Conservation (phyloP, 1,139 yeast genomes). For the Lodderomyces margitis region DNA sequence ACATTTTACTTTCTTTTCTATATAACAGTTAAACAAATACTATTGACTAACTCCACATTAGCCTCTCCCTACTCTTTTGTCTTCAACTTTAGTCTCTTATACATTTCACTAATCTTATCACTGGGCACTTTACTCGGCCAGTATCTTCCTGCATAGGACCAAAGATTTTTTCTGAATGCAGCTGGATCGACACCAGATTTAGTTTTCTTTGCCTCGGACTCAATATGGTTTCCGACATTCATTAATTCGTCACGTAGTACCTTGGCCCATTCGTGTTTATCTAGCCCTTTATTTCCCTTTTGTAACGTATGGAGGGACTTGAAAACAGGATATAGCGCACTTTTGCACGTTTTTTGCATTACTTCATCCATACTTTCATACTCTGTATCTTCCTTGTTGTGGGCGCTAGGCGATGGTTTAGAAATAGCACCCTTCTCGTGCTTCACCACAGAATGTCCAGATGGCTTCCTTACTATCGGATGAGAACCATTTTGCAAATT, state of each 20-base stretch:
- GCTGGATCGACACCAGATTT: slow-evolving; percentile 18
- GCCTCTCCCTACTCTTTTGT: slow-evolving; percentile 13
- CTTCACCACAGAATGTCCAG: slow-evolving; percentile 12
- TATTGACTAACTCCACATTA: no score
- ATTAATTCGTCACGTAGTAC: slow-evolving; percentile 71
- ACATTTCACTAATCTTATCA: slow-evolving; percentile 79
- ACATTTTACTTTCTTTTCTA: no score
- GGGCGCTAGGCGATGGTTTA: slow-evolving; percentile 11
- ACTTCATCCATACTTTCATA: slow-evolving; percentile 76
- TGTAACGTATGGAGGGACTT: slow-evolving; percentile 72
- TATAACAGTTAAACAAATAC: no score
- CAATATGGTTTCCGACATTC: slow-evolving; percentile 75
- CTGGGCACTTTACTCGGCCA: slow-evolving; percentile 96
- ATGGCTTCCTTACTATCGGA: neutral
- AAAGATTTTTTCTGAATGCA: slow-evolving; percentile 58
- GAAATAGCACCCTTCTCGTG: slow-evolving; percentile 6
- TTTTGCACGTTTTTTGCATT: slow-evolving; percentile 55
- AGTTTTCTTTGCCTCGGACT: slow-evolving; percentile 15
- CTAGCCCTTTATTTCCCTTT: slow-evolving; percentile 78
- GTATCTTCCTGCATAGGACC: slow-evolving; percentile 87
- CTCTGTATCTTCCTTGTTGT: slow-evolving; percentile 43
- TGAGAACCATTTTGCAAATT: neutral
- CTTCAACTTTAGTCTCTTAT: slow-evolving; percentile 53
- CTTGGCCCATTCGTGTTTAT: slow-evolving; percentile 80
- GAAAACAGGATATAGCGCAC: slow-evolving; percentile 67